Base-by-base conservation (phyloP, 805 yeast species). In the Monosporozyma siamensis region DNA sequence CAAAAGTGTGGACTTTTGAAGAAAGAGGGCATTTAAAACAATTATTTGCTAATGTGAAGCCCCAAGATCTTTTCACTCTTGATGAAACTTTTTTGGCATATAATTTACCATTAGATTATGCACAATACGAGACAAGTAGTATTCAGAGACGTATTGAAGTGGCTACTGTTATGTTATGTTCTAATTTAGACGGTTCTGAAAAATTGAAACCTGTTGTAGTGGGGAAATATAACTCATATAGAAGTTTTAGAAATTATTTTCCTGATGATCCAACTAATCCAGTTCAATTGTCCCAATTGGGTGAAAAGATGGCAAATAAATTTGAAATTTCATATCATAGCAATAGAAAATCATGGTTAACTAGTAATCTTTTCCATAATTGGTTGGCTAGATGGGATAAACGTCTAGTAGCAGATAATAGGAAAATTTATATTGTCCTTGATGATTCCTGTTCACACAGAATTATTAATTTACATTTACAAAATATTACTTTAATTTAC, bases 381-480 rank as follows among this genome's bases (percentile, higher is more conserved):
- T 79, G 82, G 72, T 54, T 79, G 24, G 66, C 75, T 0, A 67
- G 78, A 10, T 62, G 79, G 57, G 84, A 79, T 45, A 80, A 78
- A 52, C 69, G 80, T 47, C 54, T 79, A 20, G 63, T 53, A 1
- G 70, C 75, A 1, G 64, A 65, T 12, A 62, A 68, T 20, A 61
- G 82, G 42, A 74, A 75, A 44, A 75, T 79, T 39, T 62, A 76
- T 46, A 68, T 79, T 5, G 59, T 78, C 2, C 55, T 79, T 11
- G 83, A 78, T 57, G 82, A 79, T 56, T 71, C 80, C 17, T 72
- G 80, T 6, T 71, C 81, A 0, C 85, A 79, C 54, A 64, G 83
- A 41, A 72, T 78, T 7, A 68, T 71, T 27, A 78, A 77, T 31
- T 64, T 71, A 26, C 74, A 70, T 46, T 63, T 77, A 32, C 63